These are phyloP conservation scores for Ceratocystis diversiconidia DNA, from an alignment of 2,329 filamentous ascomycete genomes.

Conservation along the genomic window DNA sequence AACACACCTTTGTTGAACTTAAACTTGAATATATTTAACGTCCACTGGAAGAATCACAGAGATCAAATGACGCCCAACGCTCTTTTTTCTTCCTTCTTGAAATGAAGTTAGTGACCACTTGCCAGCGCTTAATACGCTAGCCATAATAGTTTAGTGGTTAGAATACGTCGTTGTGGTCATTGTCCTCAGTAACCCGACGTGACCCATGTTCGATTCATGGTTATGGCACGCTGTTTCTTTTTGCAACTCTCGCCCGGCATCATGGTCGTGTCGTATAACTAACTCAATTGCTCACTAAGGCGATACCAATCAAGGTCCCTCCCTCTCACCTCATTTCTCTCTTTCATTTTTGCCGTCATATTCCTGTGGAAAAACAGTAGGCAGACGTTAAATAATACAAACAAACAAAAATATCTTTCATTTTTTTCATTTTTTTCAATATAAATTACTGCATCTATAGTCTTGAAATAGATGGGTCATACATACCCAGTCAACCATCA, in stretches of 20 bases:
- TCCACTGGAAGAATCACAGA: not conserved
- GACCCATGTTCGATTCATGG: conserved; percentile 18
- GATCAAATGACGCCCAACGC: no score
- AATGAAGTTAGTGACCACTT: not conserved
- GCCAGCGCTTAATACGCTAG: not conserved
- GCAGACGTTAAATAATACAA: not conserved
- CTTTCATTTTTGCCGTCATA: not conserved
- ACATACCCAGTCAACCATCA: conserved; percentile 9
- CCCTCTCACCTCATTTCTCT: no score
- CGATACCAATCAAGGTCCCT: no score
- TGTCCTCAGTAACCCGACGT: conserved; percentile 11
- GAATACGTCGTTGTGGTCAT: conserved; percentile 15
- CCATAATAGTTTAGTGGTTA: conserved; percentile 18
- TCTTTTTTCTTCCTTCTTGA: not conserved
- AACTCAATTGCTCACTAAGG: no score
- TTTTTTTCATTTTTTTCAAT: not conserved
- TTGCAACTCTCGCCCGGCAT: no score
- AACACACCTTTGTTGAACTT: no score
- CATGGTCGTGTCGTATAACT: no score
- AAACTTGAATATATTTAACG: no score
- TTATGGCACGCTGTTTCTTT: conserved; percentile 14
- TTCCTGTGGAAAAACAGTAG: no score
- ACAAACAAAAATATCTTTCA: not conserved
- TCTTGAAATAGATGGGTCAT: conserved; percentile 5
- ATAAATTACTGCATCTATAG: conserved; percentile 8